phyloP scores from a whole-genome alignment of 257 asterid genomes.

The Solanum bulbocastanum region DNA sequence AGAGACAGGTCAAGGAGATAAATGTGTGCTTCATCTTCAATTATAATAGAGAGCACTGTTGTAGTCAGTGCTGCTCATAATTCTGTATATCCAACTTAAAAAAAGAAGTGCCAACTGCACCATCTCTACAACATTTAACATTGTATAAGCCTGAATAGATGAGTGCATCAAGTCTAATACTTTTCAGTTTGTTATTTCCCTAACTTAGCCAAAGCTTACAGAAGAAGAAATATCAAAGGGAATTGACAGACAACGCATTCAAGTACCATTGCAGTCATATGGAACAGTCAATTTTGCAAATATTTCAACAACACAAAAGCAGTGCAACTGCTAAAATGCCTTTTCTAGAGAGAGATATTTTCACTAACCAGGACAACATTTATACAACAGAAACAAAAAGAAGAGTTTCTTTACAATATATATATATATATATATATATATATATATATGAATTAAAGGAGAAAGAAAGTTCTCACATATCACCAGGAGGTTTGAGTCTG shows the following conservation, averaged over 20 bases:
- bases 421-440: too few relatives aligned
- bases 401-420: not conserved
- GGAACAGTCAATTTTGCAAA: not conserved
- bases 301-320: not conserved
- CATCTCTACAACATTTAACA: not conserved
- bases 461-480: slow-evolving; percentile 19
- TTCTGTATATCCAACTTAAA: not conserved
- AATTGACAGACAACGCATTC: not conserved
- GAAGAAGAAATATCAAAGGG: not conserved
- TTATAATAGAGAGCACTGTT: not conserved
- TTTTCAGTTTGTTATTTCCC: not conserved
- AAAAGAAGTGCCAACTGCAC: not conserved
- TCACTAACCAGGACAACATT: not conserved
- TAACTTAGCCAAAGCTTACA: not conserved
- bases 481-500: slow-evolving; percentile 28
- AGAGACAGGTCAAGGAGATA: not conserved
- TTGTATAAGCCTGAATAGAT: not conserved
- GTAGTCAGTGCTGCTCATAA: not conserved
- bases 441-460: not conserved
- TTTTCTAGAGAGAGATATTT: not conserved
- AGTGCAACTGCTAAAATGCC: not conserved
- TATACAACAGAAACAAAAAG: not conserved
- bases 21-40: not conserved
- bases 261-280: not conserved
- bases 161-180: not conserved